These are phyloP conservation scores for Euptelea pleiosperma DNA, from an alignment of 164 flowering plant genomes.

Conservation along the genomic window DNA sequence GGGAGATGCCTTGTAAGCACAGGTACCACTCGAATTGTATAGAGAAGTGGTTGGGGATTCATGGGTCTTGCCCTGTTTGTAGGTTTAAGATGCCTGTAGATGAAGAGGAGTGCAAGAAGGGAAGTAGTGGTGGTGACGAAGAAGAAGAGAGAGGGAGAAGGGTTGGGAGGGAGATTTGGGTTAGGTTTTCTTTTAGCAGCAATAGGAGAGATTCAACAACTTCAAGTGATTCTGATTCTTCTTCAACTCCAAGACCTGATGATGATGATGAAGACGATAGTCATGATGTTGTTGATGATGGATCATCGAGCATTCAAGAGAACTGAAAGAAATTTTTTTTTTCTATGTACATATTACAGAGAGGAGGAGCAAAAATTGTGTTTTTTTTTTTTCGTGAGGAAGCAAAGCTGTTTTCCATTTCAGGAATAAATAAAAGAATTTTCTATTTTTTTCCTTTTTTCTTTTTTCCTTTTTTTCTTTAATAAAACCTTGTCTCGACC, in stretches of 20 bases:
- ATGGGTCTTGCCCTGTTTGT: conserved; percentile 85
- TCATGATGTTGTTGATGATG: conserved; percentile 4
- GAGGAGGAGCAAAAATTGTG: too few species aligned
- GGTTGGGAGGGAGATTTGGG: conserved; percentile 51
- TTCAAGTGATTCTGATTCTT: conserved; percentile 8
- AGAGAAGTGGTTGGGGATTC: conserved; percentile 70
- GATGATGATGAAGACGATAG: too few species aligned
- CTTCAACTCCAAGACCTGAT: background rate
- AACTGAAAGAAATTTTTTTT: too few species aligned
- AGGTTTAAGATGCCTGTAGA: conserved; percentile 69
- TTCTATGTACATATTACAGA: too few species aligned
- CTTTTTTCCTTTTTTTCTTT: too few species aligned
- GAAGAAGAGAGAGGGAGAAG: conserved; percentile 25
- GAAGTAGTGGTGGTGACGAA: conserved; percentile 23
- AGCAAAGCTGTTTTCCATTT: too few species aligned
- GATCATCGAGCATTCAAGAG: background rate
- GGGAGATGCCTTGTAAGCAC: conserved; percentile 77
- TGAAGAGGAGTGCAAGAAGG: conserved; percentile 33
- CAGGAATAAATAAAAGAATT: too few species aligned
- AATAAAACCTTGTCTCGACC: too few species aligned
- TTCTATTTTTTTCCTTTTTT: too few species aligned
- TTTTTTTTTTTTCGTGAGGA: too few species aligned
- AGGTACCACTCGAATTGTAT: conserved; percentile 57
- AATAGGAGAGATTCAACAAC: conserved; percentile 18
- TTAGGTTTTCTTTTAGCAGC: conserved; percentile 37